Base-by-base conservation (phyloP, 2,329 filamentous ascomycete species). In the Cytospora piceae region DNA sequence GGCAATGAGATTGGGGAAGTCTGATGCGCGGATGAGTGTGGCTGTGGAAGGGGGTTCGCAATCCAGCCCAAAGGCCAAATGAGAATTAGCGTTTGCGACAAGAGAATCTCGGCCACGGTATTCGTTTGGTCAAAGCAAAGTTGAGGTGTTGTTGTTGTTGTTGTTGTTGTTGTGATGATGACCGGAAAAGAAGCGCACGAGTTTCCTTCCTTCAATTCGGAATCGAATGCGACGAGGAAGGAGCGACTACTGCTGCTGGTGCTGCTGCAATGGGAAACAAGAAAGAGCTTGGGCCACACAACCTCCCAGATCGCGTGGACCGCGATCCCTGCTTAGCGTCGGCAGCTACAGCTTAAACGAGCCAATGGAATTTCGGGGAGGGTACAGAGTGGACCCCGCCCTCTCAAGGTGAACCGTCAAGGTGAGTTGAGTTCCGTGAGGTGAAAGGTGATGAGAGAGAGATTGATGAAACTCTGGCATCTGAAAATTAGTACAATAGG, bases 231-330 rank as follows among this genome's bases (percentile, higher is more conserved):
- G 55, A 39, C 55, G 15, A 57, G 11, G 31, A 39, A 9, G 55
- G 24, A 42, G 20, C 20, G 39, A n/a, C 39, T 42, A n/a, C 39
- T 42, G 17, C 39, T 27, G 22, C n/a, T 22, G 24, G 9, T 58
- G 31, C 14, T 37, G 32, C 17, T 20, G 27, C 27, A 37, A 57
- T 57, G 27, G 29, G 34, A 24, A 55, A 24, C 56, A 20, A 42
- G 17, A 46, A 59, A 57, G 58, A 65, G 63, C 63, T 65, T 65
- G 57, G 63, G 63, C 63, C 63, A 53, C 53, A 56, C 32, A 29
- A 24, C 34, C 11, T 12, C 17, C 31, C 29, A 34, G 58, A 32
- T 22, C 59, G 46, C 24, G 57, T 59, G 57, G 57, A 42, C 34
- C 22, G 17, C 17, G 59, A 49, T 51, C 63, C 63, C 58, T 61